Percentiles rank a stretch among this genome's conserved stretches.
Evolutionary conservation across 768 basidiomycete species (phyloP).

Genomic region (Heimioporus sp.): DNA sequence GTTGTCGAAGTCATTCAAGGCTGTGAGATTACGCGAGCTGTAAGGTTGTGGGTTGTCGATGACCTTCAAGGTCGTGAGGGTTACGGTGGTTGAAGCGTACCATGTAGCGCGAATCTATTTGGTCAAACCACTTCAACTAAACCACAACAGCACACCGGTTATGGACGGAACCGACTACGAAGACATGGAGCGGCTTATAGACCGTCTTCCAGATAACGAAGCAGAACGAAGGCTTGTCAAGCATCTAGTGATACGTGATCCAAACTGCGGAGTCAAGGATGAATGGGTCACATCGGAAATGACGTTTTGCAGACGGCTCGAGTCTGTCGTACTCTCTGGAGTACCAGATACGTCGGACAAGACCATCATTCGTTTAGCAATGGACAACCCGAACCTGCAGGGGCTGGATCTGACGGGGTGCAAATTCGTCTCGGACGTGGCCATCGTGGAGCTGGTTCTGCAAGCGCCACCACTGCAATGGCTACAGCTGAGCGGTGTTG

Average conservation of each 20-base stretch:
- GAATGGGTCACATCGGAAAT: conserved; percentile 59
- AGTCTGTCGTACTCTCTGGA: conserved; percentile 68
- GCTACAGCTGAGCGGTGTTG: conserved; percentile 67
- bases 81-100: no score
- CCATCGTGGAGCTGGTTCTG: conserved; percentile 67
- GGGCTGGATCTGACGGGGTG: conserved; percentile 79
- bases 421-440: conserved; percentile 71
- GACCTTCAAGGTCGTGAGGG: no score
- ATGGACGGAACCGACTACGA: conserved; percentile 33
- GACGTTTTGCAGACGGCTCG: conserved; percentile 58
- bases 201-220: conserved; percentile 57
- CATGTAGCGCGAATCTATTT: no score
- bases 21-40: conserved; percentile 18
- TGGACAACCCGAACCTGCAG: conserved; percentile 61
- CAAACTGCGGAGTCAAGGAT: conserved; percentile 46
- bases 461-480: conserved; percentile 68
- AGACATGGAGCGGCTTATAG: conserved; percentile 57
- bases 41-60: background rate
- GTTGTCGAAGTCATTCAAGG: conserved; percentile 34
- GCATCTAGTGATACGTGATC: conserved; percentile 54
- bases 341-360: conserved; percentile 65
- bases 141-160: background rate
- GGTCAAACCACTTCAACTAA: no score
- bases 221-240: conserved; percentile 60
- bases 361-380: conserved; percentile 62